phyloP scores from a whole-genome alignment of 352 stramenopile genomes.

The Blastocystis sp. region DNA sequence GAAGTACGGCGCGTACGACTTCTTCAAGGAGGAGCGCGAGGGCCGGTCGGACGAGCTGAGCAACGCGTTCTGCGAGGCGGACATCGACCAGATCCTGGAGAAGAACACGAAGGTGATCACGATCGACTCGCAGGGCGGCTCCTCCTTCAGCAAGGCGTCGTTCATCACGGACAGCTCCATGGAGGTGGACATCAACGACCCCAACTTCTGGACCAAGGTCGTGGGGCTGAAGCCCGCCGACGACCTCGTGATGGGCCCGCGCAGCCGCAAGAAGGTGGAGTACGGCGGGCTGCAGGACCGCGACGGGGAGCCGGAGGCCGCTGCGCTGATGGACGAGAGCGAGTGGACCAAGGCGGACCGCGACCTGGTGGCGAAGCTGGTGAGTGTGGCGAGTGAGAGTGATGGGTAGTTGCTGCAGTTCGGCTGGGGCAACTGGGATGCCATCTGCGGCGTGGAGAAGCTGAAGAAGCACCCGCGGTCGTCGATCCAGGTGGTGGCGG shows the following conservation, averaged over 20 bases:
- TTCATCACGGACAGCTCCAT: slow-evolving; percentile 84
- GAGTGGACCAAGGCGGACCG: slow-evolving; percentile 66
- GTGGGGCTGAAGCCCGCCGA: slow-evolving; percentile 80
- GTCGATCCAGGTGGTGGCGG: slow-evolving; percentile 74
- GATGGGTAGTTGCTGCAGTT: slow-evolving; percentile 74
- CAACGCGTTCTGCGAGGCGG: slow-evolving; percentile 92
- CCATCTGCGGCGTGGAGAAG: slow-evolving; percentile 74
- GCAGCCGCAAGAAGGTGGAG: slow-evolving; percentile 71
- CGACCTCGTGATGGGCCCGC: slow-evolving; percentile 75
- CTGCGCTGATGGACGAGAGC: slow-evolving; percentile 70
- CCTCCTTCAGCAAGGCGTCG: slow-evolving; percentile 86
- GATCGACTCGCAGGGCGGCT: slow-evolving; percentile 72
- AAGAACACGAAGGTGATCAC: slow-evolving; percentile 70
- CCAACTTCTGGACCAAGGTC: slow-evolving; percentile 89
- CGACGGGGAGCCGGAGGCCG: slow-evolving; percentile 77
- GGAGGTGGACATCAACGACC: slow-evolving; percentile 85
- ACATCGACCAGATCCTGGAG: slow-evolving; percentile 95
- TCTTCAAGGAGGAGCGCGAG: slow-evolving; percentile 86
- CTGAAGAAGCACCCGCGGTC: slow-evolving; percentile 74
- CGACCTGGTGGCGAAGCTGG: slow-evolving; percentile 8
- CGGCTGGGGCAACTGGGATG: slow-evolving; percentile 82
- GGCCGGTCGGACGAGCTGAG: slow-evolving; percentile 82
- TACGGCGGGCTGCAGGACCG: slow-evolving; percentile 75
- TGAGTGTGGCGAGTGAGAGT: slow-evolving; percentile 70
- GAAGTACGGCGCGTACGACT: slow-evolving; percentile 88